A percentile compares a stretch with the other conserved stretches of the same genome.
Conservation (phyloP, 192 early-diverging fungal genomes). For the Spizellomyces sp. region DNA sequence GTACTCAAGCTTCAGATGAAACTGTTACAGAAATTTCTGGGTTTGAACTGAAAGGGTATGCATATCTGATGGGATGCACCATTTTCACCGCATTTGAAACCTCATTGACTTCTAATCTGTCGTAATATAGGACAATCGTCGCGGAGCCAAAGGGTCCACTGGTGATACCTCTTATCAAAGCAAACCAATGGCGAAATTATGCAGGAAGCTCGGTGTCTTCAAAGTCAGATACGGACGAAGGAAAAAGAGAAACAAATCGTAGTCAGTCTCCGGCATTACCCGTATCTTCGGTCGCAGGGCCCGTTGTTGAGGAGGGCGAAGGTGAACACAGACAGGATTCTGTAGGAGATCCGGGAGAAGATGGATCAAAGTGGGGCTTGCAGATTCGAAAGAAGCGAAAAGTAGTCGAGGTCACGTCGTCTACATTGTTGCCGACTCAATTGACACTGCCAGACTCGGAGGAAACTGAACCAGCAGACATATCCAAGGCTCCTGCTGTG, state of each 20-base stretch:
- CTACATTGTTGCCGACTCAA: background rate
- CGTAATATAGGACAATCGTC: constrained; percentile 5
- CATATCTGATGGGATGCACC: background rate
- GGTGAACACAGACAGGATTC: background rate
- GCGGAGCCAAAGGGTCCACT: constrained; percentile 26
- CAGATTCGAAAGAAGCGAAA: constrained; percentile 36
- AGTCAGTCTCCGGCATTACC: background rate
- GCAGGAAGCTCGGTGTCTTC: too few relatives aligned
- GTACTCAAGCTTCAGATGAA: background rate
- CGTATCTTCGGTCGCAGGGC: background rate
- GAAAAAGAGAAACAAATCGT: background rate
- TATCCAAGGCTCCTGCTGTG: background rate
- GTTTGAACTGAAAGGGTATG: background rate
- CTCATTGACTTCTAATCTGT: too few relatives aligned
- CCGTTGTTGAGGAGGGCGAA: background rate
- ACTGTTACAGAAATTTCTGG: background rate
- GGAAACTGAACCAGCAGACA: background rate
- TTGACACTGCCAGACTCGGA: background rate
- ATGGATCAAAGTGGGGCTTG: constrained; percentile 21
- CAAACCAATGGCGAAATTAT: constrained; percentile 38
- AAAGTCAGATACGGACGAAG: background rate
- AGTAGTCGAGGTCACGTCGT: background rate
- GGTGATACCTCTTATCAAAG: constrained; percentile 43
- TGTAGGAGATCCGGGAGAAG: background rate
- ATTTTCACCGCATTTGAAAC: background rate